Conservation (phyloP, 495 filamentous ascomycete genomes). For the Geopyxis carbonaria region DNA sequence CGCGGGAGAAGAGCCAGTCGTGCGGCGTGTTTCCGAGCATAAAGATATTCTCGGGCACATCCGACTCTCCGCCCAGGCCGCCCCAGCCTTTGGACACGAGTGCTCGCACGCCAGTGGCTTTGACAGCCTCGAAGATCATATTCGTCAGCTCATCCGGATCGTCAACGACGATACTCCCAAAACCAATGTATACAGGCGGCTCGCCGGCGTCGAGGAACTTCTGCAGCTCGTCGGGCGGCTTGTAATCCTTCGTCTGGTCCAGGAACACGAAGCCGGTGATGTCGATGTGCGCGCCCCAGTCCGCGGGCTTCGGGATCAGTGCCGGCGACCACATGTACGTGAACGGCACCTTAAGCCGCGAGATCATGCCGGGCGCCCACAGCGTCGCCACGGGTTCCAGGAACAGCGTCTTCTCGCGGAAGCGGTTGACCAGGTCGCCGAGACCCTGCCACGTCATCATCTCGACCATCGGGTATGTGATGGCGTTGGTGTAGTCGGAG, state of each 20-base stretch:
- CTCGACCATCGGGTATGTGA: conserved; percentile 54
- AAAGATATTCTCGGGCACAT: conserved; percentile 40
- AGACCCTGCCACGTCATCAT: conserved; percentile 47
- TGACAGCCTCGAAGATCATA: conserved; percentile 46
- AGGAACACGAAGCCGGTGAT: conserved; percentile 51
- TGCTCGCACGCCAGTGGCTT: conserved; percentile 41
- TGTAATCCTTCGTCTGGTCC: conserved; percentile 42
- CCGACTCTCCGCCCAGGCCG: conserved; percentile 38
- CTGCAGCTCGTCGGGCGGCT: conserved; percentile 36
- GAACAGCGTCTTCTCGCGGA: conserved; percentile 40
- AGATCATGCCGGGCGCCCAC: conserved; percentile 48
- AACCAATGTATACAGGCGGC: conserved; percentile 47
- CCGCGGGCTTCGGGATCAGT: conserved; percentile 45
- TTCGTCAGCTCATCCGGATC: conserved; percentile 44
- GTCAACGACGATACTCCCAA: conserved; percentile 53
- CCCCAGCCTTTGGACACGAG: conserved; percentile 53
- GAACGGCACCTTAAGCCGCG: conserved; percentile 42
- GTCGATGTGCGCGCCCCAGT: conserved; percentile 46
- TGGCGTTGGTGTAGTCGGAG: conserved; percentile 49
- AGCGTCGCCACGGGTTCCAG: conserved; percentile 44
- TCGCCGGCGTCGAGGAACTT: conserved; percentile 38
- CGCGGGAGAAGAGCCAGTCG: conserved; percentile 49
- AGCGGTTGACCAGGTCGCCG: conserved; percentile 50
- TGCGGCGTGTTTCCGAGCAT: conserved; percentile 51
- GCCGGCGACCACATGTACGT: conserved; percentile 53